Conservation (phyloP, 164 flowering plant species). For the Dillenia turbinata region DNA sequence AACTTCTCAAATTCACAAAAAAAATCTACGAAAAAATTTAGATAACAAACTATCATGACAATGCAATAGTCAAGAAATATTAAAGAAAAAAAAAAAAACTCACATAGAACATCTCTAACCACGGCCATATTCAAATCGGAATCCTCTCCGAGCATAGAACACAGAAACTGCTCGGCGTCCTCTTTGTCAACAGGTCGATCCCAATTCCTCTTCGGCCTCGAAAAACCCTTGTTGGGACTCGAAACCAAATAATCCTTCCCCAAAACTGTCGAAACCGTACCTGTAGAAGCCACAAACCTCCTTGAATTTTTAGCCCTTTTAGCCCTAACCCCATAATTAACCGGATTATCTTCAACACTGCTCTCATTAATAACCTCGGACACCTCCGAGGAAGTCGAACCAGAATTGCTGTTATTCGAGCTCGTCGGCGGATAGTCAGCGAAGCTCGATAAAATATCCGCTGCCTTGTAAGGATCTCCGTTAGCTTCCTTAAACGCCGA, state of each 20-base stretch:
- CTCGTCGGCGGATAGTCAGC: constrained; percentile 31
- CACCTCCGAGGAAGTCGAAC: constrained; percentile 26
- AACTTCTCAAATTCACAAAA: background rate
- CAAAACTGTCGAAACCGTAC: constrained; percentile 61
- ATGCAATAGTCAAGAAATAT: background rate
- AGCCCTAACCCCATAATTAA: constrained; percentile 10
- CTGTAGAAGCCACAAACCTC: constrained; percentile 56
- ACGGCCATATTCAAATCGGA: constrained; percentile 68
- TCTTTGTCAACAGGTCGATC: constrained; percentile 23
- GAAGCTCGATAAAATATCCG: constrained; percentile 29
- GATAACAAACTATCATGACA: background rate
- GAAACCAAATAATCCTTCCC: constrained; percentile 68
- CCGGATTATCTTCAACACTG: constrained; percentile 6
- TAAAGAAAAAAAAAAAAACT: constrained; percentile 17
- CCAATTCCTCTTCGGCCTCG: constrained; percentile 20
- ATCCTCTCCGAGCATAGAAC: constrained; percentile 72
- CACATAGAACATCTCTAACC: constrained; percentile 74
- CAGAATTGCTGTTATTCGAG: constrained; percentile 16
- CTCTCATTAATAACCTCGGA: too few relatives aligned
- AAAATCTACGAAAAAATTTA: background rate
- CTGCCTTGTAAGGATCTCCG: constrained; percentile 42
- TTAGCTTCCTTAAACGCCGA: constrained; percentile 37
- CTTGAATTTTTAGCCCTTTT: constrained; percentile 34
- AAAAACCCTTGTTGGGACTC: constrained; percentile 15
- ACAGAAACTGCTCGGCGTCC: constrained; percentile 70